Evolutionary conservation across 371 early-diverging fungal species (phyloP).

Genomic region (Smittium culicis): DNA sequence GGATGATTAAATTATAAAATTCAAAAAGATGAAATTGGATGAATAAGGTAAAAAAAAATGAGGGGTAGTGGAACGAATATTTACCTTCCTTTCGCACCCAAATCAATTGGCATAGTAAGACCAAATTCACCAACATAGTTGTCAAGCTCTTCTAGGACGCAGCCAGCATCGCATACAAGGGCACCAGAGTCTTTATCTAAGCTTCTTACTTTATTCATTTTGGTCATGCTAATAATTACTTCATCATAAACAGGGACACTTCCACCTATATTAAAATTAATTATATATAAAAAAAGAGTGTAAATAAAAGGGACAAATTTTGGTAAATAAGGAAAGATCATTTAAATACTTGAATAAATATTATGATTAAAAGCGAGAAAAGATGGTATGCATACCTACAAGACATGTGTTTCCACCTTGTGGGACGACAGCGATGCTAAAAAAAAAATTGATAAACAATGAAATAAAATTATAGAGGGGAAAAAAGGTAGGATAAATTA

Average conservation of each 20-base stretch:
- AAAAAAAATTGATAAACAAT: not conserved
- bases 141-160: conserved; percentile 72
- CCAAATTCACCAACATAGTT: conserved; percentile 58
- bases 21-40: conserved; percentile 4
- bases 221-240: conserved; percentile 57
- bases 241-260: conserved; percentile 91
- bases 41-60: not conserved
- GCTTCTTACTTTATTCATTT: conserved; percentile 56
- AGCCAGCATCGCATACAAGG: conserved; percentile 74
- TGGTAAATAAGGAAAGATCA: not conserved
- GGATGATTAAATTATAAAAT: not conserved
- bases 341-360: no score
- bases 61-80: not conserved
- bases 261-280: conserved; percentile 39
- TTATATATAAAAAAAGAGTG: not conserved
- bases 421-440: conserved; percentile 77
- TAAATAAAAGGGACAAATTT: not conserved
- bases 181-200: conserved; percentile 78
- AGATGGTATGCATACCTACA: conserved; percentile 38
- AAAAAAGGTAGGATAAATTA: not conserved
- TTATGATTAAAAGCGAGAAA: no score
- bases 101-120: conserved; percentile 79
- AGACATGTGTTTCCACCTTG: conserved; percentile 96
- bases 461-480: not conserved
- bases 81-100: conserved; percentile 73